Conservation (phyloP, 2,329 filamentous ascomycete genomes). For the Calonectria honghensis region DNA sequence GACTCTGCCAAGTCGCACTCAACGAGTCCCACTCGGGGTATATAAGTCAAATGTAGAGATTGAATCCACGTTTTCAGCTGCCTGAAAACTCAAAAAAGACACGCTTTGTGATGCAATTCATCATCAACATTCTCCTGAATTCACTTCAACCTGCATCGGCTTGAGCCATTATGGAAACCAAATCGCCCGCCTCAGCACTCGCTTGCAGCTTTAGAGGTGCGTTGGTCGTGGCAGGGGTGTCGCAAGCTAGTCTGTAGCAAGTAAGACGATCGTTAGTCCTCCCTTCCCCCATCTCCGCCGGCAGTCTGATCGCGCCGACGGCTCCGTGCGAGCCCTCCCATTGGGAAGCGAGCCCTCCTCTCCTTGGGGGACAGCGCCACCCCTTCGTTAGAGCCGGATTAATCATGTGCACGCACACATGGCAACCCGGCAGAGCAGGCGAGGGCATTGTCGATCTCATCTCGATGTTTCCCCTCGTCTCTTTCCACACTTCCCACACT, state of each 20-base stretch:
- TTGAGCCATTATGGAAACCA: neutral
- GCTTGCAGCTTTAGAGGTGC: neutral
- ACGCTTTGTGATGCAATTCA: neutral
- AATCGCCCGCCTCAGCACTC: too few species aligned
- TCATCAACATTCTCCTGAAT: neutral
- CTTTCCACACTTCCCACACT: constrained; percentile 33
- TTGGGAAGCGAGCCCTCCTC: too few species aligned
- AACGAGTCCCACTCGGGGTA: neutral
- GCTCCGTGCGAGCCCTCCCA: neutral
- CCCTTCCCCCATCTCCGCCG: neutral
- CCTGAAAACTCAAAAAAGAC: neutral
- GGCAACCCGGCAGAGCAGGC: neutral
- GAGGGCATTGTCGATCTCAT: neutral
- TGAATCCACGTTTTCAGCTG: neutral
- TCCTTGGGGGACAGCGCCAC: too few species aligned
- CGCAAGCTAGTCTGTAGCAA: constrained; percentile 12
- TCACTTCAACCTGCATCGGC: neutral
- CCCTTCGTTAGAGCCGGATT: neutral
- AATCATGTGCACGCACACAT: constrained; percentile 15
- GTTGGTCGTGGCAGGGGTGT: neutral
- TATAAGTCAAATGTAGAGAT: neutral
- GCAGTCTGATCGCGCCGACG: constrained; percentile 20
- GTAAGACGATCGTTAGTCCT: neutral
- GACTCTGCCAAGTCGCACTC: neutral
- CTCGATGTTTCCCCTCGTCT: constrained; percentile 8